Conservation (phyloP, 768 basidiomycete species). For the Galerina marginata region DNA sequence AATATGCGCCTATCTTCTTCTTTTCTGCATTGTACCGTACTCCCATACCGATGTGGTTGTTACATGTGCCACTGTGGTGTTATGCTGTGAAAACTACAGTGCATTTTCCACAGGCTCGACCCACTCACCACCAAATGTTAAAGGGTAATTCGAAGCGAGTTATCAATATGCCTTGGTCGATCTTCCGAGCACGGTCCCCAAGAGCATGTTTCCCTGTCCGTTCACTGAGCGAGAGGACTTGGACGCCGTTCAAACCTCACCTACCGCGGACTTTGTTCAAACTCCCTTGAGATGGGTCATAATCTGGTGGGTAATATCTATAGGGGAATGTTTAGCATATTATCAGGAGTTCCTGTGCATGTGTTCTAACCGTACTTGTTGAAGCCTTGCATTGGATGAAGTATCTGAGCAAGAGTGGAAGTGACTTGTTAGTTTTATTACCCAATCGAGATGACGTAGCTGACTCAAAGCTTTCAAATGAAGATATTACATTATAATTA, state of each 20-base stretch:
- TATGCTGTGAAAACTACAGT: not conserved
- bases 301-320: conserved; percentile 58
- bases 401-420: not conserved
- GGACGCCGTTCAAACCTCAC: not conserved
- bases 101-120: not conserved
- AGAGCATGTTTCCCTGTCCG: conserved; percentile 88
- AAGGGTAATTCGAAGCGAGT: conserved; percentile 95
- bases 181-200: conserved; percentile 90
- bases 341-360: not conserved
- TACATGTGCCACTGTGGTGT: conserved; percentile 79
- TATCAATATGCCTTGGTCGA: conserved; percentile 96
- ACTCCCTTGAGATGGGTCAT: conserved; percentile 64
- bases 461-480: no score
- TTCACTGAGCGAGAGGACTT: not conserved
- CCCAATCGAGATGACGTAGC: no score
- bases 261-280: conserved; percentile 75
- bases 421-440: no score
- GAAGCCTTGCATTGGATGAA: conserved; percentile 48
- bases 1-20: conserved; percentile 94
- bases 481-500: not conserved
- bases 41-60: conserved; percentile 97
- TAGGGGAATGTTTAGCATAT: conserved; percentile 2
- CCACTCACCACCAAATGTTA: conserved; percentile 91
- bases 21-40: conserved; percentile 99
- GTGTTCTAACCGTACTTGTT: conserved; percentile 41